phyloP scores from a whole-genome alignment of 805 yeast species.

The Barnettozyma vustinii region DNA sequence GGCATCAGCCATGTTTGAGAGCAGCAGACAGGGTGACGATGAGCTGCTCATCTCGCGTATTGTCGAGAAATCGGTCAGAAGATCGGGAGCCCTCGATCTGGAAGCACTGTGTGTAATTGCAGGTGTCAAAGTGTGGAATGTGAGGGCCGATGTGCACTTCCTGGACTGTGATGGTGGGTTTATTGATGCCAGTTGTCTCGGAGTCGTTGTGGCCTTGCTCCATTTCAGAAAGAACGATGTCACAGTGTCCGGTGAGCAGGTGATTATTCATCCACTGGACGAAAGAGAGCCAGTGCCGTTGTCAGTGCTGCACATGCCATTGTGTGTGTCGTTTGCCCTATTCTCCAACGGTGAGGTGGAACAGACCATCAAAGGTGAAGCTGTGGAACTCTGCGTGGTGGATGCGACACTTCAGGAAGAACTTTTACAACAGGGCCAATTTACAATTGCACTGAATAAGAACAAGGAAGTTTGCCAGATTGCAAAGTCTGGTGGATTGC shows the following conservation, averaged over 20 bases:
- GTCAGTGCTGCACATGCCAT: constrained; percentile 82
- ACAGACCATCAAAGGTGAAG: constrained; percentile 65
- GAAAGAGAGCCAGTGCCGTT: constrained; percentile 87
- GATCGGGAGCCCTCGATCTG: constrained; percentile 86
- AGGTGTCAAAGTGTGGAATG: constrained; percentile 86
- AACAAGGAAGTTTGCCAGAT: constrained; percentile 90
- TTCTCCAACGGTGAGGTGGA: constrained; percentile 63
- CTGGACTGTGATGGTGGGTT: constrained; percentile 90
- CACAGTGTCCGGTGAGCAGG: constrained; percentile 57
- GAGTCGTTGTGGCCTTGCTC: constrained; percentile 78
- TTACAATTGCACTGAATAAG: constrained; percentile 83
- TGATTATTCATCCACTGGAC: constrained; percentile 61
- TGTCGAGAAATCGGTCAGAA: constrained; percentile 85
- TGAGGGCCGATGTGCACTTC: constrained; percentile 86
- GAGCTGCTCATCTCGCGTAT: constrained; percentile 77
- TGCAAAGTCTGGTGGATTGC: constrained; percentile 84
- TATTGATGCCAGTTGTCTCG: constrained; percentile 85
- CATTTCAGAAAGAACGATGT: constrained; percentile 85
- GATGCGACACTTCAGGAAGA: constrained; percentile 83
- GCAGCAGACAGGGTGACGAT: constrained; percentile 61
- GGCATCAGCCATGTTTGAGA: constrained; percentile 84
- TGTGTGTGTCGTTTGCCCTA: constrained; percentile 85
- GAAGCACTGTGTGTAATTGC: constrained; percentile 89
- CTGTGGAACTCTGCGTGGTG: constrained; percentile 54
- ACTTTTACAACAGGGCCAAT: constrained; percentile 62